Percentiles rank a stretch among this genome's conserved stretches.
These are phyloP conservation scores for Solanum lignicaule DNA, from an alignment of 257 asterid genomes.

Conservation along the genomic window DNA sequence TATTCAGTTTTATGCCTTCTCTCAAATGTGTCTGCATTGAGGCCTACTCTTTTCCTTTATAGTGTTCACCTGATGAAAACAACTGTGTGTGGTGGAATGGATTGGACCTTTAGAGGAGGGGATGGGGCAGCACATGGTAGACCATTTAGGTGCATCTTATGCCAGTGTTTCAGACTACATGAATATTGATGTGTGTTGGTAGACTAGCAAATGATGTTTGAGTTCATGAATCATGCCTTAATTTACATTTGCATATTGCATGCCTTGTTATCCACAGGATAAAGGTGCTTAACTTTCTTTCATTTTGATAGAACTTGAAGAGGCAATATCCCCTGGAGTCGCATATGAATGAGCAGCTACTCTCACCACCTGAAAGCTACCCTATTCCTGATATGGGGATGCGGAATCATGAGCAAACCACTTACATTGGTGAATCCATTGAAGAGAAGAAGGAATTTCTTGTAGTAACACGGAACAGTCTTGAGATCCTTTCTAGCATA, in stretches of 20 bases:
- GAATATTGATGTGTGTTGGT: neutral
- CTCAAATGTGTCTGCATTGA: neutral
- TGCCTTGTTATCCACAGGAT: neutral
- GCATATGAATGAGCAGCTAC: conserved; percentile 38
- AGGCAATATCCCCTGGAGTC: conserved; percentile 45
- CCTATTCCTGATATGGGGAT: conserved; percentile 44
- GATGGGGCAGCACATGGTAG: neutral
- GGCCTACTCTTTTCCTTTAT: neutral
- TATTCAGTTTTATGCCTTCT: neutral
- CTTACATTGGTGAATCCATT: conserved; percentile 35
- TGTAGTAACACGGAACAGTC: conserved; percentile 59
- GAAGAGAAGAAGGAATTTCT: conserved; percentile 73
- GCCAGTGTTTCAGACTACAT: neutral
- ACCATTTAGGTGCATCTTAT: neutral
- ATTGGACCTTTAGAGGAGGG: neutral
- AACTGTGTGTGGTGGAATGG: neutral
- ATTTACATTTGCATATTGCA: neutral
- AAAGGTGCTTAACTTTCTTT: neutral
- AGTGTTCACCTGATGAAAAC: neutral
- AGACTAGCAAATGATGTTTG: neutral
- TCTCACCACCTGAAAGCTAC: conserved; percentile 49
- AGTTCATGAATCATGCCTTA: neutral
- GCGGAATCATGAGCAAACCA: conserved; percentile 24
- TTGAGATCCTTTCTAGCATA: conserved; percentile 77
- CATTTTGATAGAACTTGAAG: conserved; percentile 54